phyloP scores from a whole-genome alignment of 106 monocot species.

The Ottelia alismoides region DNA sequence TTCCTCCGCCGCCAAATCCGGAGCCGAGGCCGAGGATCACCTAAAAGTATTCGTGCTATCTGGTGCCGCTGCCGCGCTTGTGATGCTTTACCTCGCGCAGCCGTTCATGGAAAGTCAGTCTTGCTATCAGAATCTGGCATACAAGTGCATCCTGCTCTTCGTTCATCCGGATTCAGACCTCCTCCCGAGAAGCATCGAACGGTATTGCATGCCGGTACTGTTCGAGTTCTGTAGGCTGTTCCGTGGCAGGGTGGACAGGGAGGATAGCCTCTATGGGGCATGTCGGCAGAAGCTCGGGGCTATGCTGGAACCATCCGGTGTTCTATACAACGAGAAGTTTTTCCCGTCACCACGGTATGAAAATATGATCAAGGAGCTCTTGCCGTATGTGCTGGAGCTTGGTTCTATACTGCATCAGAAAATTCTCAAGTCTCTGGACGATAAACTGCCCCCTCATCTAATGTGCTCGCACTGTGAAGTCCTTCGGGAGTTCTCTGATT shows the following conservation, averaged over 20 bases:
- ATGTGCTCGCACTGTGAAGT: neutral
- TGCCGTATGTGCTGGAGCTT: conserved; percentile 33
- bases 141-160: conserved; percentile 29
- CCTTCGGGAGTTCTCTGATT: conserved; percentile 30
- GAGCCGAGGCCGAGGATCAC: conserved; percentile 6
- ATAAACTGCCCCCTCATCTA: neutral
- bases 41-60: conserved; percentile 35
- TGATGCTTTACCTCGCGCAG: conserved; percentile 31
- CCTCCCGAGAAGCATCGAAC: conserved; percentile 8
- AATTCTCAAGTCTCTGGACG: neutral
- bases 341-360: neutral
- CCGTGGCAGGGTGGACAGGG: conserved; percentile 13
- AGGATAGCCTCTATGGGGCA: conserved; percentile 32
- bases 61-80: conserved; percentile 37
- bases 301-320: conserved; percentile 17
- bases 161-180: conserved; percentile 5
- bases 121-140: too few relatives aligned
- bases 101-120: neutral
- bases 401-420: neutral
- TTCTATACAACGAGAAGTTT: neutral
- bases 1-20: conserved; percentile 1
- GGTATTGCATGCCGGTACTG: conserved; percentile 23
- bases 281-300: conserved; percentile 32
- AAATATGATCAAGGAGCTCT: conserved; percentile 18
- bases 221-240: conserved; percentile 60